Evolutionary conservation across 1,284 basidiomycete species (phyloP), one percentile per base, ranked within the genome.

Genomic region (Tilletia setariae): DNA sequence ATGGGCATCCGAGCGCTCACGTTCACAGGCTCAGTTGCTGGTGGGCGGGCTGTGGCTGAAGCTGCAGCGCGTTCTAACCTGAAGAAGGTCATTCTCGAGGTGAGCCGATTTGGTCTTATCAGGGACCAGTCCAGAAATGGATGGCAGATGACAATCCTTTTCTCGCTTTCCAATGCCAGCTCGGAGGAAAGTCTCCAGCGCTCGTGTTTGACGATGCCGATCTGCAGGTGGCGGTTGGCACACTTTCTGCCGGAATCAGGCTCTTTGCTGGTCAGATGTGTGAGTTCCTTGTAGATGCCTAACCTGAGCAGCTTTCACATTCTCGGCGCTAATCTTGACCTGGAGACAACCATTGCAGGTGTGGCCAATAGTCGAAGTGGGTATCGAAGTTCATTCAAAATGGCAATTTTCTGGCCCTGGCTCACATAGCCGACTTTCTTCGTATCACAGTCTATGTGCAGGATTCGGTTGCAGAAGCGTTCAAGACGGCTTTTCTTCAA

Each of bases 121-220:
- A 40, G 6, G 35, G 11, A 11, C 35, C 4, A 11, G 35, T 40
- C 35, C n/a, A n/a, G n/a, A n/a, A n/a, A n/a, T n/a, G n/a, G n/a
- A n/a, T n/a, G n/a, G n/a, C n/a, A n/a, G n/a, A n/a, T n/a, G n/a
- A n/a, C n/a, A n/a, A n/a, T n/a, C n/a, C n/a, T 40, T 40, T 40
- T 4, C 35, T 40, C 35, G 35, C 11, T 25, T 1, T 7, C n/a
- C n/a, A n/a, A n/a, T n/a, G n/a, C n/a, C n/a, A 97, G 82, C 86
- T 97, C 13, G 94, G 94, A 19, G 94, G 94, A 43, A 97, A 98
- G 84, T 96, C 96, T 79, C 93, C 93, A 69, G 89, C 92, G 44
- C 90, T 96, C 76, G 87, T 98, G 70, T 90, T 96, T 87, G 88
- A 91, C 66, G 94, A 96, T 84, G 94, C 94, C 32, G 93, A 96